phyloP scores from a whole-genome alignment of 2,329 filamentous ascomycete genomes.

The Geoglossum cookeanum region DNA sequence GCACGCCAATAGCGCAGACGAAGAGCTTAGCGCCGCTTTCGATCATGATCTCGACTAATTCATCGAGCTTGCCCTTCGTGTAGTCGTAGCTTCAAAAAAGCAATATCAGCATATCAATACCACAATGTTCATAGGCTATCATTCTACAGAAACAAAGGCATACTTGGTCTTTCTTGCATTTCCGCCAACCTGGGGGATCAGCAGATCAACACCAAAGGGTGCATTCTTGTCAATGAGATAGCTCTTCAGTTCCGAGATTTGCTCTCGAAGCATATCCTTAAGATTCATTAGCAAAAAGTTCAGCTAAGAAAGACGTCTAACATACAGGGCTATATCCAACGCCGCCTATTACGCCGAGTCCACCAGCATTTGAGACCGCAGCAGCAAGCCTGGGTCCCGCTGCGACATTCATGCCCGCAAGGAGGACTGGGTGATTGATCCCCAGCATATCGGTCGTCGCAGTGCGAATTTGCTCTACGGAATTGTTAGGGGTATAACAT shows the following conservation, averaged over 20 bases:
- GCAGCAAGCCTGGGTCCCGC: conserved; percentile 91
- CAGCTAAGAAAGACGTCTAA: neutral
- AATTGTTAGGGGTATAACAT: conserved; percentile 12
- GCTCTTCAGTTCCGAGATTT: conserved; percentile 85
- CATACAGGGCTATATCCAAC: conserved; percentile 66
- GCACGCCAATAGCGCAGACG: conserved; percentile 89
- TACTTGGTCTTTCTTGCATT: conserved; percentile 89
- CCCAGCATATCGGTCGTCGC: conserved; percentile 87
- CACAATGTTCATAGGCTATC: neutral
- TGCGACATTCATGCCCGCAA: conserved; percentile 98
- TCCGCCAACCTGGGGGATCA: conserved; percentile 87
- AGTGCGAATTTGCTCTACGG: conserved; percentile 68
- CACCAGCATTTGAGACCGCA: conserved; percentile 90
- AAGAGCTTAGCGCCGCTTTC: conserved; percentile 81
- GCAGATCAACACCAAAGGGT: conserved; percentile 83
- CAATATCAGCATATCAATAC: conserved; percentile 4
- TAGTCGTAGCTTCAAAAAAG: conserved; percentile 67
- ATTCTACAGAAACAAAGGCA: conserved; percentile 7
- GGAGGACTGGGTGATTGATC: conserved; percentile 90
- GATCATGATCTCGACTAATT: conserved; percentile 83
- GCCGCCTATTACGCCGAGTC: conserved; percentile 89
- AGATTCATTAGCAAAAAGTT: neutral
- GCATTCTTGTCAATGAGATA: conserved; percentile 78
- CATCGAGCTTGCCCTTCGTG: conserved; percentile 93
- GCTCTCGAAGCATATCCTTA: conserved; percentile 75